A percentile compares a stretch with the other conserved stretches of the same genome.
Conservation (phyloP, 129 eudicot genomes). For the Deinandra increscens region DNA sequence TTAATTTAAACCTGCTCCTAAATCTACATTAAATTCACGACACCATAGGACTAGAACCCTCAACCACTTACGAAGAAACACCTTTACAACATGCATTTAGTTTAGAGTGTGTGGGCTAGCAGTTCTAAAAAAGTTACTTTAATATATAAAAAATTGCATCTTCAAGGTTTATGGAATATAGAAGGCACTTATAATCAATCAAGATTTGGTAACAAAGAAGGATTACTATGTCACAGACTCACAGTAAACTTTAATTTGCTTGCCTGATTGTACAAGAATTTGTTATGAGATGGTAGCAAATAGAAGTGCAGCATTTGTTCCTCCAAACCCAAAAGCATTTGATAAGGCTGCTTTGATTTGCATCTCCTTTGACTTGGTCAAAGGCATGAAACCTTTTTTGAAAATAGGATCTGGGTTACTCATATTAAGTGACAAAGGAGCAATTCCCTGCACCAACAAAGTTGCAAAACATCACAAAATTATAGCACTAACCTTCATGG, state of each 20-base stretch:
- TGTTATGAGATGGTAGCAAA: conserved; percentile 44
- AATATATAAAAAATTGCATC: too few species aligned
- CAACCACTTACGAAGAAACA: too few species aligned
- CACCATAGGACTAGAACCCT: too few species aligned
- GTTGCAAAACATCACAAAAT: not conserved
- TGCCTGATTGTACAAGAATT: conserved; percentile 9
- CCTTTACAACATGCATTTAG: too few species aligned
- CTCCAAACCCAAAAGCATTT: conserved; percentile 97
- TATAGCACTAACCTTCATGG: not conserved
- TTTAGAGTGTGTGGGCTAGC: too few species aligned
- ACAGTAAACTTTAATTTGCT: not conserved
- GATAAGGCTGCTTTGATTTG: conserved; percentile 69
- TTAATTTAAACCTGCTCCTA: too few species aligned
- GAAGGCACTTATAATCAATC: not conserved
- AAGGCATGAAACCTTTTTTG: conserved; percentile 64
- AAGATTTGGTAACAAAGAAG: conserved; percentile 15
- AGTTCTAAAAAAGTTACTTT: too few species aligned
- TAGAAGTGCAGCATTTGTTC: conserved; percentile 82
- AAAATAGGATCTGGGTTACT: conserved; percentile 76
- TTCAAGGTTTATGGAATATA: not conserved
- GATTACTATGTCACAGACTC: not conserved
- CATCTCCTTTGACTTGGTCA: conserved; percentile 63
- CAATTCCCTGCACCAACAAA: conserved; percentile 60
- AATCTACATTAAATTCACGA: too few species aligned
- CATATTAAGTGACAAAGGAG: conserved; percentile 79